These are phyloP conservation scores for Xylaria nigripes DNA, from an alignment of 495 filamentous ascomycete species.

Conservation along the genomic window DNA sequence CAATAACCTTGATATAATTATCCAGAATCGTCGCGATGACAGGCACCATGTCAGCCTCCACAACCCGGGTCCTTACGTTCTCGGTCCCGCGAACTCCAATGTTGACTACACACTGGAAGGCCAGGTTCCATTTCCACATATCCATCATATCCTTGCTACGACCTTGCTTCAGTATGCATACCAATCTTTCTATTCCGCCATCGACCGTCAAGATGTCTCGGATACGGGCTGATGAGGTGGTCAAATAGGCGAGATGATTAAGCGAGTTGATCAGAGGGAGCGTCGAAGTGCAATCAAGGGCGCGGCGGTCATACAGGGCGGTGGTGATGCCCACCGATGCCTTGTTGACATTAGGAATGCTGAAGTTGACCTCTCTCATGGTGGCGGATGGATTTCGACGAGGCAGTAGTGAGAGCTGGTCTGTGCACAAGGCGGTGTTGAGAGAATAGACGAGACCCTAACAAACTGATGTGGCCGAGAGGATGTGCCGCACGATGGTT, in stretches of 20 bases:
- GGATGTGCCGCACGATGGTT: neutral
- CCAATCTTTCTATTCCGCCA: constrained; percentile 90
- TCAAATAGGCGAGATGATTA: constrained; percentile 96
- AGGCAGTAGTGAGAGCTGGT: constrained; percentile 3
- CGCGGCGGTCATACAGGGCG: constrained; percentile 92
- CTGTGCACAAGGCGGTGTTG: constrained; percentile 8
- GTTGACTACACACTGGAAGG: constrained; percentile 97
- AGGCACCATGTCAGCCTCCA: constrained; percentile 97
- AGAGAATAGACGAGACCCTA: neutral
- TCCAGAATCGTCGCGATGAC: constrained; percentile 98
- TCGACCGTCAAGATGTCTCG: constrained; percentile 96
- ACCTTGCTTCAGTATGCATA: constrained; percentile 96
- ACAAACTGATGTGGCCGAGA: neutral
- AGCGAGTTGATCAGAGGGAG: constrained; percentile 95
- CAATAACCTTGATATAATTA: constrained; percentile 94
- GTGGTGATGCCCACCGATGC: constrained; percentile 98
- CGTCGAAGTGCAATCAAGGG: constrained; percentile 95
- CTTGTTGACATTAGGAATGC: constrained; percentile 99
- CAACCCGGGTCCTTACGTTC: constrained; percentile 82
- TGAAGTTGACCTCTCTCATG: constrained; percentile 98
- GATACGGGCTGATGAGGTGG: constrained; percentile 95
- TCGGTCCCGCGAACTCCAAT: constrained; percentile 96
- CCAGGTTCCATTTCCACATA: constrained; percentile 99
- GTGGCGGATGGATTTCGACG: neutral
- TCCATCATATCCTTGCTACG: constrained; percentile 97